Conservation (phyloP, 2,329 filamentous ascomycete genomes). For the Pseudophaeomoniella oleicola region DNA sequence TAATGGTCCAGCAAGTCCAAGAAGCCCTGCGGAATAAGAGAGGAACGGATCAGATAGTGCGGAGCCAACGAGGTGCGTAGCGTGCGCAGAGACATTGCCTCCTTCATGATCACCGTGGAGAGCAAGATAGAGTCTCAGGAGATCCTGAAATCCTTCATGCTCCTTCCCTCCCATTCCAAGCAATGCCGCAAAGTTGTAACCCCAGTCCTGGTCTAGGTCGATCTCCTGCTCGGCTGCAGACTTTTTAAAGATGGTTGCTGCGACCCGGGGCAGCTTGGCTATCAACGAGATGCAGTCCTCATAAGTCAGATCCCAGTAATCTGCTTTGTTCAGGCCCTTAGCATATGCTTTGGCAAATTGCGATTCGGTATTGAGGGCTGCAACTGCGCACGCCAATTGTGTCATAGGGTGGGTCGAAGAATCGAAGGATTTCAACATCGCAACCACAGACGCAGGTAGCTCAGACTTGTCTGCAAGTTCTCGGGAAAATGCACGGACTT, state of each 20-base stretch:
- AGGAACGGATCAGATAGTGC: conserved; percentile 91
- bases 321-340: conserved; percentile 77
- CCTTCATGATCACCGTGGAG: conserved; percentile 97
- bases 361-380: conserved; percentile 88
- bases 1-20: conserved; percentile 86
- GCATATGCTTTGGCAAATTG: conserved; percentile 90
- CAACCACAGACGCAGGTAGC: conserved; percentile 68
- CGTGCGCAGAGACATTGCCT: conserved; percentile 90
- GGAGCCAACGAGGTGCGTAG: conserved; percentile 88
- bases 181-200: conserved; percentile 96
- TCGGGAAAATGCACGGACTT: conserved; percentile 69
- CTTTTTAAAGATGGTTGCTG: conserved; percentile 94
- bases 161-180: conserved; percentile 78
- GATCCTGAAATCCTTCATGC: conserved; percentile 88
- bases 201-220: conserved; percentile 84
- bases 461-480: conserved; percentile 76
- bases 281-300: conserved; percentile 88
- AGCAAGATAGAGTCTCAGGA: conserved; percentile 84
- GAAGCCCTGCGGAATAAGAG: conserved; percentile 87
- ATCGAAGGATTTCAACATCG: conserved; percentile 83
- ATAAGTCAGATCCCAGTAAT: conserved; percentile 98
- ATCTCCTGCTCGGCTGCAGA: conserved; percentile 59
- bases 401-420: conserved; percentile 94
- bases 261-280: conserved; percentile 91
- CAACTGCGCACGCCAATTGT: conserved; percentile 88